Conservation (phyloP, 2,329 filamentous ascomycete species). For the Pezicula radicicola region DNA sequence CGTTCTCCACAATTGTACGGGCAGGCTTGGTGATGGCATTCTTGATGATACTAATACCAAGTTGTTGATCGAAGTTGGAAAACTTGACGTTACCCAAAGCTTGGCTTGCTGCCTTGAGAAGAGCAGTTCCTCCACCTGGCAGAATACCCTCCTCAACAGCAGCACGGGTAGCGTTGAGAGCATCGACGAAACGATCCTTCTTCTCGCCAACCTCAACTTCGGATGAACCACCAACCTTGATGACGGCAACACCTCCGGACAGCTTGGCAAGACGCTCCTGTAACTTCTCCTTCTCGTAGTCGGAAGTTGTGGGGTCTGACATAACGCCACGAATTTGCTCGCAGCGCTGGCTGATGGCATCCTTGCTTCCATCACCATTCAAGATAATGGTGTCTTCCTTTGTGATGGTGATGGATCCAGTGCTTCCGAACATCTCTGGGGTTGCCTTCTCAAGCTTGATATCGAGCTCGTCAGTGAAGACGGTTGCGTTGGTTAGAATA, state of each 20-base stretch:
- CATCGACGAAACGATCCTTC: constrained; percentile 99
- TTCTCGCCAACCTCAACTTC: constrained; percentile 99
- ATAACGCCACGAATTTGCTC: constrained; percentile 99
- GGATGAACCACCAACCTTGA: constrained; percentile 96
- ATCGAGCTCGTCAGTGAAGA: constrained; percentile 98
- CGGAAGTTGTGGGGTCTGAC: constrained; percentile 86
- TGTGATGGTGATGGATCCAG: constrained; percentile 98
- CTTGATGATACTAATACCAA: constrained; percentile 96
- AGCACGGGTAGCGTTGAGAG: constrained; percentile 94
- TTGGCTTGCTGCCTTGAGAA: constrained; percentile 94
- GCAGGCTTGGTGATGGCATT: constrained; percentile 95
- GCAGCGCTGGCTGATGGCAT: constrained; percentile 88
- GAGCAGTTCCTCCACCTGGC: constrained; percentile 94
- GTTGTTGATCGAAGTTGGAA: constrained; percentile 97
- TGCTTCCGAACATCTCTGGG: constrained; percentile 91
- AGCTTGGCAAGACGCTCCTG: constrained; percentile 99
- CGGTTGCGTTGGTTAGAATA: constrained; percentile 92
- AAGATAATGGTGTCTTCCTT: constrained; percentile 99
- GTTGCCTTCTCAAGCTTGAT: constrained; percentile 99
- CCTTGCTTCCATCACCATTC: constrained; percentile 95
- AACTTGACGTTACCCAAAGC: constrained; percentile 80
- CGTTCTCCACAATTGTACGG: constrained; percentile 95
- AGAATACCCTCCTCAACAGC: constrained; percentile 99
- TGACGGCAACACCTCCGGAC: constrained; percentile 97
- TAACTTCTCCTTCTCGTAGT: constrained; percentile 99